Percentiles rank a stretch among this genome's conserved stretches.
These are phyloP conservation scores for Microsporum audouinii DNA, from an alignment of 2,329 filamentous ascomycete species.

Conservation along the genomic window DNA sequence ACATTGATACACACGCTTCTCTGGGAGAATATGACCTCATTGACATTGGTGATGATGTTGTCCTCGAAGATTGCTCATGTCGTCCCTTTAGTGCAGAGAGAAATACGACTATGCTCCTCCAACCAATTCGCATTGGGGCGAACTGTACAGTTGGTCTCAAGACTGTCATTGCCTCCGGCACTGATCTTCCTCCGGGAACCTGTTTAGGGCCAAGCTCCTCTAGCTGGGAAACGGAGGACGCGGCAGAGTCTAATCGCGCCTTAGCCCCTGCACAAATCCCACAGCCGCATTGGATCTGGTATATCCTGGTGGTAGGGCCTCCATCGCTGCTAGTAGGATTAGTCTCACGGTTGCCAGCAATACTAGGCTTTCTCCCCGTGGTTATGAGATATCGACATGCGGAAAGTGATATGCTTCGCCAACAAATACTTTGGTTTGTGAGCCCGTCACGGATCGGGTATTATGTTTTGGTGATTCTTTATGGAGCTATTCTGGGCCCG, in stretches of 20 bases:
- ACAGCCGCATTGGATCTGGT: background rate
- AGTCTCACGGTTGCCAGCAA: background rate
- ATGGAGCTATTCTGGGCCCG: background rate
- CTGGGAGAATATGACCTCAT: conserved; percentile 4
- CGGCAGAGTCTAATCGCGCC: background rate
- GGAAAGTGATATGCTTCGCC: background rate
- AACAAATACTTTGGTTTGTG: background rate
- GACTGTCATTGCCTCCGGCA: conserved; percentile 1
- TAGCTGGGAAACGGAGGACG: conserved; percentile 6
- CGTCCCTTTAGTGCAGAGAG: background rate
- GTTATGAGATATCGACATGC: background rate
- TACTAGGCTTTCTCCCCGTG: background rate
- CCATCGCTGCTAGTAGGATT: background rate
- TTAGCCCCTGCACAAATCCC: background rate
- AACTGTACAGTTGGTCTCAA: conserved; percentile 2
- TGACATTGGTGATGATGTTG: conserved; percentile 1
- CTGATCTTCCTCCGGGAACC: background rate
- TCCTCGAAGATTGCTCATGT: conserved; percentile 1
- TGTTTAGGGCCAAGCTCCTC: conserved; percentile 5
- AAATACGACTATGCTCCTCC: conserved; percentile 3
- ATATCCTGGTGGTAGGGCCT: background rate
- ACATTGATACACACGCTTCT: background rate
- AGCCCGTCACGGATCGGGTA: conserved; percentile 1
- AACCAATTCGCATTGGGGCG: background rate
- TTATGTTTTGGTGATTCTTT: background rate